Evolutionary conservation across 2,329 filamentous ascomycete genomes (phyloP).

Genomic region (Ceratocystis papillata): DNA sequence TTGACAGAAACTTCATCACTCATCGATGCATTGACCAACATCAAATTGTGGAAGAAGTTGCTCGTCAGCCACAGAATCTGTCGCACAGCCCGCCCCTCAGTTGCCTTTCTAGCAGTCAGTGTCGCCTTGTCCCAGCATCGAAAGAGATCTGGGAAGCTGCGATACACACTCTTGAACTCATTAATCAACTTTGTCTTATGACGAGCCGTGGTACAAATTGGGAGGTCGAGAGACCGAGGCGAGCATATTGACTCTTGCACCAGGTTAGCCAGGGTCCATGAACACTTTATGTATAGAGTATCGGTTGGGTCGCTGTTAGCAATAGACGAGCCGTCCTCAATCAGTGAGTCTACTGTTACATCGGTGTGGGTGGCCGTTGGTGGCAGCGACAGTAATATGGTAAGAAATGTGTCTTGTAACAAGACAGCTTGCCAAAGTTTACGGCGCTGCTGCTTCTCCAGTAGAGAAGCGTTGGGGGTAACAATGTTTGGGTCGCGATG

Average conservation of each 20-base stretch:
- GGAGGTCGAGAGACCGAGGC: constrained; percentile 60
- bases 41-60: constrained; percentile 74
- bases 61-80: constrained; percentile 71
- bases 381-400: constrained; percentile 63
- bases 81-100: constrained; percentile 55
- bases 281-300: constrained; percentile 61
- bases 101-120: constrained; percentile 45
- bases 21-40: constrained; percentile 65
- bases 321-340: constrained; percentile 49
- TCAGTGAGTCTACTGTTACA: constrained; percentile 61
- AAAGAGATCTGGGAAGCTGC: constrained; percentile 60
- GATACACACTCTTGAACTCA: constrained; percentile 59
- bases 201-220: constrained; percentile 56
- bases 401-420: constrained; percentile 71
- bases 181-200: constrained; percentile 60
- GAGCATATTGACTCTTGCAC: constrained; percentile 68
- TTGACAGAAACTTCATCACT: constrained; percentile 54
- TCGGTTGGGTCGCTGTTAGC: constrained; percentile 53
- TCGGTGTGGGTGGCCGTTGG: constrained; percentile 71
- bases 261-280: constrained; percentile 68
- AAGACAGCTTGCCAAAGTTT: constrained; percentile 76
- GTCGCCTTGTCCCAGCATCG: constrained; percentile 55
- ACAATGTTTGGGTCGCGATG: constrained; percentile 70
- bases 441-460: constrained; percentile 67
- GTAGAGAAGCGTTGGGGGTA: constrained; percentile 52